Evolutionary conservation across 805 yeast species (phyloP).

Genomic region (Ogataea pilisensis): DNA sequence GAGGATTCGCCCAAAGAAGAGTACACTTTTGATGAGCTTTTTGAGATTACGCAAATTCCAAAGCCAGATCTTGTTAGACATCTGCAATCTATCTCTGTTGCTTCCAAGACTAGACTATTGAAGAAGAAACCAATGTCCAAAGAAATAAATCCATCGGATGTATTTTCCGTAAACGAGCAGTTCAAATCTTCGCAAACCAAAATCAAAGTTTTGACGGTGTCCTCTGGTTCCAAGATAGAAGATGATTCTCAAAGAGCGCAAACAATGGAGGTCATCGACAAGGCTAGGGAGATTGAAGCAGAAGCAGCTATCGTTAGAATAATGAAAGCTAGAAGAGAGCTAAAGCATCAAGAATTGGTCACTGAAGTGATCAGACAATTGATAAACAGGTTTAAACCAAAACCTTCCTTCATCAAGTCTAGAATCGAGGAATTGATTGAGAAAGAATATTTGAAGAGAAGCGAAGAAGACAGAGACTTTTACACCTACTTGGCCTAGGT

Average conservation of each 20-base stretch:
- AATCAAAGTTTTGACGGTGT: slow-evolving; percentile 72
- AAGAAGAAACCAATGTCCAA: slow-evolving; percentile 71
- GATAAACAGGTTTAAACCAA: slow-evolving; percentile 62
- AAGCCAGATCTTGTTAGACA: slow-evolving; percentile 69
- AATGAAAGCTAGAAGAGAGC: slow-evolving; percentile 69
- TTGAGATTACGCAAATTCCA: slow-evolving; percentile 66
- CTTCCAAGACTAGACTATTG: slow-evolving; percentile 74
- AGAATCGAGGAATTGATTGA: slow-evolving; percentile 74
- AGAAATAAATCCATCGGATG: slow-evolving; percentile 59
- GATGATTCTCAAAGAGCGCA: slow-evolving; percentile 49
- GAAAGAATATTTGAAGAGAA: slow-evolving; percentile 76
- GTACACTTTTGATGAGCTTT: slow-evolving; percentile 60
- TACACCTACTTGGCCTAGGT: slow-evolving; percentile 63
- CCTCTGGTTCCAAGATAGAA: slow-evolving; percentile 42
- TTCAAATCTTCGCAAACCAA: slow-evolving; percentile 66
- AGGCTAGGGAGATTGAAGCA: slow-evolving; percentile 60
- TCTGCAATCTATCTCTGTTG: slow-evolving; percentile 77
- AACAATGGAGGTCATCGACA: slow-evolving; percentile 54
- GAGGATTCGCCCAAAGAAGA: slow-evolving; percentile 41
- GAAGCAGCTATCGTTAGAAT: slow-evolving; percentile 86
- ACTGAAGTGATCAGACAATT: slow-evolving; percentile 60
- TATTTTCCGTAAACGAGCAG: slow-evolving; percentile 60
- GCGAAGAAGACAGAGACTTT: slow-evolving; percentile 50
- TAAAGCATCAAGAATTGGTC: slow-evolving; percentile 63
- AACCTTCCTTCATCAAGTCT: slow-evolving; percentile 60